Percentiles rank a stretch among this genome's conserved stretches.
Evolutionary conservation across 2,329 filamentous ascomycete genomes (phyloP).

Genomic region (Gnomoniopsis sp.): DNA sequence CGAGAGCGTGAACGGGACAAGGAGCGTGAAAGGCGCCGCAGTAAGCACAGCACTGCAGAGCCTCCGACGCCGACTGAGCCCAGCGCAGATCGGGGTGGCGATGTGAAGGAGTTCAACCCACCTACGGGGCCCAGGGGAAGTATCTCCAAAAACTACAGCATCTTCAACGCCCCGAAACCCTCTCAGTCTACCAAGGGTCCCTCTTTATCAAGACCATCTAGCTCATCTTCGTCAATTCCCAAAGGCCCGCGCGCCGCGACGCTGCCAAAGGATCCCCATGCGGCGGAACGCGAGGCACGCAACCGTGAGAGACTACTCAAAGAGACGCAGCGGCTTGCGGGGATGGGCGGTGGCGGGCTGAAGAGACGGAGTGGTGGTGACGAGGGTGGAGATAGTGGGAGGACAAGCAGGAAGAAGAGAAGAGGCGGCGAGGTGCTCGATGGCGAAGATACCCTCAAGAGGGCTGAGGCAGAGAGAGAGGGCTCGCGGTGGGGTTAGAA

Average conservation of each 20-base stretch:
- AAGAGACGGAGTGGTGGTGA: slow-evolving; percentile 48
- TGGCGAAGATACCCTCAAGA: slow-evolving; percentile 50
- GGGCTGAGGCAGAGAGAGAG: slow-evolving; percentile 60
- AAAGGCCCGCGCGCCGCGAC: slow-evolving; percentile 7
- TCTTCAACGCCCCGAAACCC: slow-evolving; percentile 20
- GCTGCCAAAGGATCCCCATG: slow-evolving; percentile 53
- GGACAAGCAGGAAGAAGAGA: slow-evolving; percentile 33
- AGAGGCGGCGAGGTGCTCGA: slow-evolving; percentile 41
- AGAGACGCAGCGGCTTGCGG: slow-evolving; percentile 64
- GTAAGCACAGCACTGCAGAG: slow-evolving; percentile 26
- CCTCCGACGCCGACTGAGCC: slow-evolving; percentile 29
- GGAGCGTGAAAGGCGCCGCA: slow-evolving; percentile 34
- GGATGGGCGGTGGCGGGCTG: slow-evolving; percentile 36
- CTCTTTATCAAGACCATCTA: not conserved
- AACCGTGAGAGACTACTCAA: slow-evolving; percentile 64
- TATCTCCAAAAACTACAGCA: slow-evolving; percentile 19
- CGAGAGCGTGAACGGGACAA: slow-evolving; percentile 20
- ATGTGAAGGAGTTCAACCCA: slow-evolving; percentile 40
- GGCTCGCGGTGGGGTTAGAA: slow-evolving; percentile 44
- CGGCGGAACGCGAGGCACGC: slow-evolving; percentile 64
- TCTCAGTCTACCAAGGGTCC: slow-evolving; percentile 36
- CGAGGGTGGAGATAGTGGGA: slow-evolving; percentile 36
- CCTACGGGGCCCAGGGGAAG: slow-evolving; percentile 36
- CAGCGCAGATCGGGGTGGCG: slow-evolving; percentile 23
- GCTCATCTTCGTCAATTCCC: not conserved